phyloP scores from a whole-genome alignment of 2,329 filamentous ascomycete genomes.

The Colletotrichum australisinense region DNA sequence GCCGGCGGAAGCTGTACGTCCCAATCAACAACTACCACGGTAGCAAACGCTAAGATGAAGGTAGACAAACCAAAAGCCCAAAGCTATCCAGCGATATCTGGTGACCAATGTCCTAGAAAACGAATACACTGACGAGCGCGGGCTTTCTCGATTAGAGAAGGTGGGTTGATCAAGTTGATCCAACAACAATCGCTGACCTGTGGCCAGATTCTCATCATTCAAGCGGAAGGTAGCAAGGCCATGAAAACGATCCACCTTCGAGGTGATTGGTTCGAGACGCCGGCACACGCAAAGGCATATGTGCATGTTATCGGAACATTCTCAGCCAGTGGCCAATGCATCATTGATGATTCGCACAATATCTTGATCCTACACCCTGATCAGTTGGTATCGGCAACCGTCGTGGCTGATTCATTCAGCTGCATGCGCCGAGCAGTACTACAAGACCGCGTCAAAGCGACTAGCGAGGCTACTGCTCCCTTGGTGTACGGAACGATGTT shows the following conservation, averaged over 20 bases:
- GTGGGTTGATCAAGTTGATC: slow-evolving; percentile 56
- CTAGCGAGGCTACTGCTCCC: slow-evolving; percentile 80
- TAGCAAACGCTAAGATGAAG: slow-evolving; percentile 70
- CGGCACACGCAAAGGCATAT: slow-evolving; percentile 78
- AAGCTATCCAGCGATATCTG: slow-evolving; percentile 87
- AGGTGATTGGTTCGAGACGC: slow-evolving; percentile 87
- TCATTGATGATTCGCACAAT: slow-evolving; percentile 84
- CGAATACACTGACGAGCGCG: slow-evolving; percentile 73
- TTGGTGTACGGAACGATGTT: slow-evolving; percentile 94
- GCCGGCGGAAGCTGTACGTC: slow-evolving; percentile 51
- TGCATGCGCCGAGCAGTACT: slow-evolving; percentile 92
- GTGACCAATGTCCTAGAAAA: slow-evolving; percentile 79
- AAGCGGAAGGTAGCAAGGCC: slow-evolving; percentile 77
- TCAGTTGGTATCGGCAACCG: slow-evolving; percentile 93
- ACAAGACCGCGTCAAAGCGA: slow-evolving; percentile 94
- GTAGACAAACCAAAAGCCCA: slow-evolving; percentile 75
- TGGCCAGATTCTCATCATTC: slow-evolving; percentile 80
- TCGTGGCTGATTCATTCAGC: slow-evolving; percentile 95
- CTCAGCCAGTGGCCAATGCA: slow-evolving; percentile 74
- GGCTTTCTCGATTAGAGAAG: slow-evolving; percentile 75
- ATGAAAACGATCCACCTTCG: slow-evolving; percentile 80
- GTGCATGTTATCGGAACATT: slow-evolving; percentile 90
- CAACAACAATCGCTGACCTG: slow-evolving; percentile 33
- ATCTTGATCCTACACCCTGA: slow-evolving; percentile 95
- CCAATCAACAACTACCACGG: slow-evolving; percentile 38